These are phyloP conservation scores for Trichosporon sp. DNA, from an alignment of 1,284 basidiomycete species.

Conservation along the genomic window DNA sequence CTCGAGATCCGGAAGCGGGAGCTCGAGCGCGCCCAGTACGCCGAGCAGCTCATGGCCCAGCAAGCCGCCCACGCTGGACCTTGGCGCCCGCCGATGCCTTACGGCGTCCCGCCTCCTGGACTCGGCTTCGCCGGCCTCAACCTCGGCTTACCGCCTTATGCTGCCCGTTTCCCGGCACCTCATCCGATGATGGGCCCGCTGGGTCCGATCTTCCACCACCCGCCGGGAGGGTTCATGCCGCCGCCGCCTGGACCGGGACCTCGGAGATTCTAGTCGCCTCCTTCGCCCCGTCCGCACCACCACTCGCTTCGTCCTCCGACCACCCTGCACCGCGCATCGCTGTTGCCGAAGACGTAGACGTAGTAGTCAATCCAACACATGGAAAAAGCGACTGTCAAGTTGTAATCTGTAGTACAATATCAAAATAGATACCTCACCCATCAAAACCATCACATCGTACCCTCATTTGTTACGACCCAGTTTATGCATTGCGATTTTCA, in stretches of 20 bases:
- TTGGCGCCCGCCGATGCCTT: constrained; percentile 13
- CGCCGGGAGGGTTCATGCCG: neutral
- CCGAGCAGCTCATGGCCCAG: neutral
- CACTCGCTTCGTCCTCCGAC: no score
- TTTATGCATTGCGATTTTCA: neutral
- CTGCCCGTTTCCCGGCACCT: constrained; percentile 6
- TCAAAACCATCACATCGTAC: neutral
- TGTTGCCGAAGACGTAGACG: neutral
- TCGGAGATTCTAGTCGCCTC: neutral
- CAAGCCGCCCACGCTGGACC: neutral
- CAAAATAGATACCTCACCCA: neutral
- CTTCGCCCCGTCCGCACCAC: neutral
- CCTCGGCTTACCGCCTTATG: constrained; percentile 3
- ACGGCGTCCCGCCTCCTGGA: neutral
- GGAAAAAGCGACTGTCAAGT: neutral
- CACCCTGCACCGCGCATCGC: neutral
- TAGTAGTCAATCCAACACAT: neutral
- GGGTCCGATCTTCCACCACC: neutral
- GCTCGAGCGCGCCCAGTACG: constrained; percentile 1
- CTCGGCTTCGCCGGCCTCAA: constrained; percentile 9
- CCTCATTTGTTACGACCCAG: constrained; percentile 4
- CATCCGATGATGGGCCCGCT: constrained; percentile 16
- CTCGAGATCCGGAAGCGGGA: constrained; percentile 4
- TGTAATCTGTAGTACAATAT: constrained; percentile 2
- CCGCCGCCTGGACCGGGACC: neutral